These are phyloP conservation scores for Leptomonas pyrrhocoris DNA, from an alignment of 208 protist species.

Conservation along the genomic window DNA sequence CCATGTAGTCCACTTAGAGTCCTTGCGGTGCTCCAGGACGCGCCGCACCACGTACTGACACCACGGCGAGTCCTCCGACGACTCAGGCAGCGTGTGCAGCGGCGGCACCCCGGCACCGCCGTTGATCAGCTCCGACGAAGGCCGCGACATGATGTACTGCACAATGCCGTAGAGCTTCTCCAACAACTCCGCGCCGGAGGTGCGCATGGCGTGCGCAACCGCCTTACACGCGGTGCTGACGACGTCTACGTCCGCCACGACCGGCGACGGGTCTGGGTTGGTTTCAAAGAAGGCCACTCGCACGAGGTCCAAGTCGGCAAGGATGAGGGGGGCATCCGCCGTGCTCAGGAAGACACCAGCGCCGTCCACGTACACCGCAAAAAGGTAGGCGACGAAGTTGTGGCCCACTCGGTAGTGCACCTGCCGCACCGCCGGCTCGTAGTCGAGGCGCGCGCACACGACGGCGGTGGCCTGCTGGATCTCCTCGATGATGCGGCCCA, in stretches of 20 bases:
- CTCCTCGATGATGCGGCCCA: slow-evolving; percentile 28
- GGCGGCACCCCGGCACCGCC: slow-evolving; percentile 61
- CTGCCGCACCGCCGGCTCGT: slow-evolving; percentile 28
- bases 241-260: neutral
- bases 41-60: slow-evolving; percentile 63
- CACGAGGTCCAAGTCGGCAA: slow-evolving; percentile 46
- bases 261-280: neutral
- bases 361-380: slow-evolving; percentile 46
- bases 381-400: slow-evolving; percentile 51
- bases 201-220: slow-evolving; percentile 6
- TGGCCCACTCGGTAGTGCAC: slow-evolving; percentile 33
- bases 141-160: slow-evolving; percentile 57
- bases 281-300: slow-evolving; percentile 33
- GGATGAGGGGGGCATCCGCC: slow-evolving; percentile 39
- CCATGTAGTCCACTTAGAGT: slow-evolving; percentile 35
- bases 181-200: slow-evolving; percentile 31
- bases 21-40: slow-evolving; percentile 57
- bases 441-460: slow-evolving; percentile 20
- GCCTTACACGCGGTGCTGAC: slow-evolving; percentile 3
- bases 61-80: slow-evolving; percentile 58
- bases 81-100: slow-evolving; percentile 50
- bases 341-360: slow-evolving; percentile 44
- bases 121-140: slow-evolving; percentile 45
- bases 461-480: neutral
- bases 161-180: slow-evolving; percentile 53